Base-by-base conservation (phyloP, 805 yeast species). In the Yarrowia sp. region DNA sequence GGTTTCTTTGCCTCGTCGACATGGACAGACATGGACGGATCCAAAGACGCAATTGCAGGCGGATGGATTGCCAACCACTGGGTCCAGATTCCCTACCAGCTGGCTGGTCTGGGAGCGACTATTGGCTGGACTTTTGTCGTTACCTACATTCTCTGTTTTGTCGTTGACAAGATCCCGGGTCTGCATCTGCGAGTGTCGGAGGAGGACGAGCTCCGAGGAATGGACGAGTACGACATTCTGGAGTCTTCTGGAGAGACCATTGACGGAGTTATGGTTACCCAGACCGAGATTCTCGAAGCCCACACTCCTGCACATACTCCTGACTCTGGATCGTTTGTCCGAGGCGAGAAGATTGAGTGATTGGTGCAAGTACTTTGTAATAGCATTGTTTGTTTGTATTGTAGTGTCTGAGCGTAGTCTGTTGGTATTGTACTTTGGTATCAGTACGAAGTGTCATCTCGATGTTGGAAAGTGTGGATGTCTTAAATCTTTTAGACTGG, bases 31-130 rank as follows among this genome's bases (percentile, higher is more conserved):
- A 47, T 47, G 55, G 55, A 47, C 10, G 55, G 55, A 4, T 19
- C 27, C 6, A 32, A 21, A 9, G 55, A 47, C 21, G 55, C 55
- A 10, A 47, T 47, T 67, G 78, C 68, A 18, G 96, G 96, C 69
- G 97, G 97, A 64, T 89, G 96, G 94, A 76, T 92, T 65, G 87
- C 88, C 78, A 90, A 88, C 69, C 82, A 90, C 79, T 89, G 81
- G 74, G 80, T 75, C 63, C 97, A 91, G 77, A 82, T 91, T 65
- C 93, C 96, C 67, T 87, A 86, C 76, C 98, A 93, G 79, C 77
- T 90, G 68, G 93, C 96, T 29, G 96, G 88, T 44, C 79, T 85
- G 65, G 74, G 80, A 63, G 81, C 96, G 6, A 84, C 85, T 63
- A 85, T 86, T 61, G 78, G 81, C 12, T 93, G 96, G 89, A 80